phyloP scores from a whole-genome alignment of 1,284 basidiomycete species.

The Meripilus lineatus region DNA sequence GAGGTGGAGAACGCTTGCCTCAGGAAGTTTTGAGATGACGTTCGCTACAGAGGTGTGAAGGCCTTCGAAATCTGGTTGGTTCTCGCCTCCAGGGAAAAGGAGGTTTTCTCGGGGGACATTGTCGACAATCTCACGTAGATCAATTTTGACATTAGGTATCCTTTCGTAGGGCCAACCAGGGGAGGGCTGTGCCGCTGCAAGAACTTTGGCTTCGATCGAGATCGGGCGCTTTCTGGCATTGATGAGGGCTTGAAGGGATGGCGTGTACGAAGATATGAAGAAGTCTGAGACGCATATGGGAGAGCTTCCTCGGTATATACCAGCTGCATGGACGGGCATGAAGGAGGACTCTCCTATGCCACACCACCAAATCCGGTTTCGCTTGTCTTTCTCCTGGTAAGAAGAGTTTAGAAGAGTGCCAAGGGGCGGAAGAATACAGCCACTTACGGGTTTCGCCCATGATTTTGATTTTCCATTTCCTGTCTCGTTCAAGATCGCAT shows the following conservation, averaged over 20 bases:
- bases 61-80: no score
- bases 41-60: not conserved
- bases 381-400: not conserved
- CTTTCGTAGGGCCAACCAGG: not conserved
- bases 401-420: not conserved
- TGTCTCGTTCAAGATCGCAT: not conserved
- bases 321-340: no score
- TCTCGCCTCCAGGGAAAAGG: not conserved
- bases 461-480: not conserved
- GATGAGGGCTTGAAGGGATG: not conserved
- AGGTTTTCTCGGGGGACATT: not conserved
- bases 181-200: slow-evolving; percentile 6
- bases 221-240: not conserved
- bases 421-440: not conserved
- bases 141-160: not conserved
- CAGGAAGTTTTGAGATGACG: not conserved
- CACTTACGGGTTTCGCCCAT: not conserved
- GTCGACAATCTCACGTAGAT: not conserved
- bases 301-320: slow-evolving; percentile 7
- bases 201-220: not conserved
- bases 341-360: slow-evolving; percentile 5
- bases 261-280: slow-evolving; percentile 4
- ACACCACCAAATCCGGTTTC: slow-evolving; percentile 8
- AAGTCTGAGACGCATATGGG: slow-evolving; percentile 4
- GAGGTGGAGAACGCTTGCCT: slow-evolving; percentile 7